Conservation (phyloP, 306 rosid species). For the Castanea mollissima region DNA sequence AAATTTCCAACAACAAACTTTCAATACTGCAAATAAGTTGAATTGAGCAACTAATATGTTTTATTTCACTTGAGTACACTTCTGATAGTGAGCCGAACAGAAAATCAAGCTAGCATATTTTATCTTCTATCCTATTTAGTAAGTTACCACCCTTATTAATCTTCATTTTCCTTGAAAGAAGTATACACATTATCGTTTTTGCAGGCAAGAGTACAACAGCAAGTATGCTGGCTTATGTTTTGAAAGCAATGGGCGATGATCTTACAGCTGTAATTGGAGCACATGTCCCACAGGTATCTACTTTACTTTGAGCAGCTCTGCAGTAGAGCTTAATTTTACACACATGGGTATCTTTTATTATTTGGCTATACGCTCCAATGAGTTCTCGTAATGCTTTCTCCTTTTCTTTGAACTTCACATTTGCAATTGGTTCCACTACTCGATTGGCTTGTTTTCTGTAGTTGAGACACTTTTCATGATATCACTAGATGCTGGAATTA, state of each 20-base stretch:
- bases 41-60: too few species aligned
- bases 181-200: background rate
- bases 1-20: background rate
- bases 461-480: background rate
- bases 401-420: background rate
- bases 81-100: too few species aligned
- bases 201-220: constrained; percentile 42
- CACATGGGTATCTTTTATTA: background rate
- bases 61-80: too few species aligned
- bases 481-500: constrained; percentile 7
- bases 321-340: background rate
- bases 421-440: background rate
- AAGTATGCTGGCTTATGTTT: constrained; percentile 36
- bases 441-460: background rate
- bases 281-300: constrained; percentile 31
- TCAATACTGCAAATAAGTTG: background rate
- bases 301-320: background rate
- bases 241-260: constrained; percentile 27
- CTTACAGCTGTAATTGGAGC: constrained; percentile 35
- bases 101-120: background rate
- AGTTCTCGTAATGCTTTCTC: background rate
- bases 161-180: background rate
- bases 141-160: background rate
- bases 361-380: background rate
- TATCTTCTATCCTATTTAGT: background rate